Conservation (phyloP, 192 early-diverging fungal species). For the Entophlyctis luteolus region DNA sequence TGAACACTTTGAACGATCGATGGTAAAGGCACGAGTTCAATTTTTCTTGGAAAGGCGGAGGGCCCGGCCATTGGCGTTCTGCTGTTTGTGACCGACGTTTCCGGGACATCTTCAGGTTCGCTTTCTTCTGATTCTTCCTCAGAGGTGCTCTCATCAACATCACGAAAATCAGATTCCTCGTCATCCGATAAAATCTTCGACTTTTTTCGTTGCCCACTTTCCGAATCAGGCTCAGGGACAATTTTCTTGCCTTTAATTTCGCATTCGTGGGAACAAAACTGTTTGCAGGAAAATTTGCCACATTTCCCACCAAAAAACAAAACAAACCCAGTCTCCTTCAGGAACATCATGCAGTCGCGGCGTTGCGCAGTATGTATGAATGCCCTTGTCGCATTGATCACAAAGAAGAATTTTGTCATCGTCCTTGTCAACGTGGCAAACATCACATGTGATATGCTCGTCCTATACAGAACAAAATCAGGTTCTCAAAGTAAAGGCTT, state of each 20-base stretch:
- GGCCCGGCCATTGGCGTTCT: no score
- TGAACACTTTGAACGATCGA: no score
- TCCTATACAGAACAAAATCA: neutral
- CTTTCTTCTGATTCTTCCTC: slow-evolving; percentile 10
- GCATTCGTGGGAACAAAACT: slow-evolving; percentile 25
- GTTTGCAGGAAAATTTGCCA: neutral
- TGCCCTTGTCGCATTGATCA: slow-evolving; percentile 48
- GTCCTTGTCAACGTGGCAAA: slow-evolving; percentile 42
- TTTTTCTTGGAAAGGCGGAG: no score
- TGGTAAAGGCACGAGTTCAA: no score
- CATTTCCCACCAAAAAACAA: neutral
- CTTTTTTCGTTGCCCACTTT: neutral
- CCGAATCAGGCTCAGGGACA: neutral
- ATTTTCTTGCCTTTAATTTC: slow-evolving; percentile 16
- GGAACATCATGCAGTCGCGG: slow-evolving; percentile 43
- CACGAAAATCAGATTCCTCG: slow-evolving; percentile 19
- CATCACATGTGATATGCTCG: slow-evolving; percentile 35
- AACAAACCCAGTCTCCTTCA: slow-evolving; percentile 57
- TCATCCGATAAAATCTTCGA: neutral
- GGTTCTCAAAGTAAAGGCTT: neutral
- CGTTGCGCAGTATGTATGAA: slow-evolving; percentile 44
- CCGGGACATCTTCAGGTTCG: no score
- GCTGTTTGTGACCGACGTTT: no score
- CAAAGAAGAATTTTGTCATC: slow-evolving; percentile 52
- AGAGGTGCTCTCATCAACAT: neutral